Percentiles rank a stretch among this genome's conserved stretches.
Conservation (phyloP, 2,329 filamentous ascomycete genomes). For the Fusarium devonianum region DNA sequence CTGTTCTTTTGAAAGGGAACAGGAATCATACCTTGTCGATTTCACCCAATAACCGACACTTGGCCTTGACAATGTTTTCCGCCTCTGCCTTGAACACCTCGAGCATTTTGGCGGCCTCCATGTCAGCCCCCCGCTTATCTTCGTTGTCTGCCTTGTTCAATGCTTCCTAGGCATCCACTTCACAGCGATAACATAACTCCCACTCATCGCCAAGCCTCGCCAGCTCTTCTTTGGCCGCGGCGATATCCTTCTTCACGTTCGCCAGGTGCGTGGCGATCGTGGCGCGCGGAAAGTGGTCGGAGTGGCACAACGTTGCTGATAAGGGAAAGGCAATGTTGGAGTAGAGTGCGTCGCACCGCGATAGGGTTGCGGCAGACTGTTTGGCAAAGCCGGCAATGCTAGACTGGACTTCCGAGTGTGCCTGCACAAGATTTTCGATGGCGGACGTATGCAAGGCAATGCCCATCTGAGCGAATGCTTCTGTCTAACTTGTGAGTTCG, state of each 20-base stretch:
- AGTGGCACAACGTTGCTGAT: slow-evolving; percentile 44
- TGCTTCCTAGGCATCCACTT: slow-evolving; percentile 32
- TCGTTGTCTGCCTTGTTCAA: slow-evolving; percentile 8
- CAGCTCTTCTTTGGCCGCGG: slow-evolving; percentile 37
- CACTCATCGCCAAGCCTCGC: slow-evolving; percentile 34
- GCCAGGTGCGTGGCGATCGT: slow-evolving; percentile 41
- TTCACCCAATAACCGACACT: slow-evolving; percentile 33
- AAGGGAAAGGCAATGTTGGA: slow-evolving; percentile 45
- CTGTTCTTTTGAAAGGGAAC: fast-evolving
- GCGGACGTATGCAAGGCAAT: slow-evolving; percentile 11
- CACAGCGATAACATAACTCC: slow-evolving; percentile 35
- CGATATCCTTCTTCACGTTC: slow-evolving; percentile 32
- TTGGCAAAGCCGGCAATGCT: slow-evolving; percentile 32
- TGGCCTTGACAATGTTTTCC: slow-evolving; percentile 33
- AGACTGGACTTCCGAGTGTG: slow-evolving; percentile 33
- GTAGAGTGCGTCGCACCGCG: slow-evolving; percentile 39
- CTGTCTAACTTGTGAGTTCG: slow-evolving; percentile 21
- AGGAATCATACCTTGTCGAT: slow-evolving; percentile 40
- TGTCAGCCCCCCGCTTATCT: background rate
- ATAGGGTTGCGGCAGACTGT: slow-evolving; percentile 23
- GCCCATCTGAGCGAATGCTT: slow-evolving; percentile 36
- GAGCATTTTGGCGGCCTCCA: background rate
- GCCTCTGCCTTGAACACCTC: slow-evolving; percentile 32
- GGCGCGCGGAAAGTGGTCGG: slow-evolving; percentile 31
- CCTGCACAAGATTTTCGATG: slow-evolving; percentile 28